A percentile compares a stretch with the other conserved stretches of the same genome.
Evolutionary conservation across 331 rosid species (phyloP).

Genomic region (Telfairia occidentalis): DNA sequence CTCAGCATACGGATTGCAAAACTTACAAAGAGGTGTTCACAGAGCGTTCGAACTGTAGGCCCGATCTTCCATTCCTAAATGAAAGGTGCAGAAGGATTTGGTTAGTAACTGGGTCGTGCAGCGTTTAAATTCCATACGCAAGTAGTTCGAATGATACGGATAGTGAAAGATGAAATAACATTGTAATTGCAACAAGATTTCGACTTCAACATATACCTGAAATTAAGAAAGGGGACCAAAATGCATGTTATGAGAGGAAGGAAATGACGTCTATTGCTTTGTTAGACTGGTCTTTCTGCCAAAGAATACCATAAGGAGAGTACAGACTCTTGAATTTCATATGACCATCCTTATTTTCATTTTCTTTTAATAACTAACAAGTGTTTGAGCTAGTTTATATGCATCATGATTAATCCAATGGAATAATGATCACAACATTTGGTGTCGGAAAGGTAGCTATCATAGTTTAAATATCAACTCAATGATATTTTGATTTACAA

Average conservation of each 20-base stretch:
- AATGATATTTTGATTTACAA: not conserved
- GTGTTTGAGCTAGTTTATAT: not conserved
- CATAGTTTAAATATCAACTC: not conserved
- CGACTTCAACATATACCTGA: not conserved
- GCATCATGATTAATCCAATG: not conserved
- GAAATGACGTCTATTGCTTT: not conserved
- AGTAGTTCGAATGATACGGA: not conserved
- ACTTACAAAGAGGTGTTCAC: conserved; percentile 84
- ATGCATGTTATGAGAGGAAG: not conserved
- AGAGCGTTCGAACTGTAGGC: conserved; percentile 61
- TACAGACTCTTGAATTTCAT: not conserved
- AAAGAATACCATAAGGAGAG: not conserved
- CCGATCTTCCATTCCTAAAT: conserved; percentile 76
- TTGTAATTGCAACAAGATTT: not conserved
- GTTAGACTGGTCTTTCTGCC: not conserved
- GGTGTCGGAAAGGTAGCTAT: not conserved
- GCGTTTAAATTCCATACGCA: not conserved
- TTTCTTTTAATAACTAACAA: no score
- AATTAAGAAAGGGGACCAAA: not conserved
- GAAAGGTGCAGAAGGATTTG: not conserved
- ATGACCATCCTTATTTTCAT: not conserved
- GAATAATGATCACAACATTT: not conserved
- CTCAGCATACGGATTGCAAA: conserved; percentile 72
- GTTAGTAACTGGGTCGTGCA: not conserved
- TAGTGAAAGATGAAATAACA: not conserved